Evolutionary conservation across 148 eudicot species (phyloP).

Genomic region (Heliamphora exappendiculata): DNA sequence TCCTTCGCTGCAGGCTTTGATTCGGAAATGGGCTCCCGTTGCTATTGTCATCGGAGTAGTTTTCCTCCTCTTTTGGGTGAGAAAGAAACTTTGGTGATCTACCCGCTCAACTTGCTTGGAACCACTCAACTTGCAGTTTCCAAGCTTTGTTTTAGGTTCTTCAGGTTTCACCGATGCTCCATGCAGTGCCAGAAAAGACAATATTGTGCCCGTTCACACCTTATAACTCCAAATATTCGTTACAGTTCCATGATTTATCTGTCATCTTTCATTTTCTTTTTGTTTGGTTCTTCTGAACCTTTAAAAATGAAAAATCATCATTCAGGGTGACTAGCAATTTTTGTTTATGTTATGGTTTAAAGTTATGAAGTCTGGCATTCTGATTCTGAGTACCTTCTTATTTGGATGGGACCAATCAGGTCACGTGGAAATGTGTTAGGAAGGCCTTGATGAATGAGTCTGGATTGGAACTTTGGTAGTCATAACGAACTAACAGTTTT

Average conservation of each 20-base stretch:
- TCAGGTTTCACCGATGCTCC: background rate
- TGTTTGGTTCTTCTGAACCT: too few species aligned
- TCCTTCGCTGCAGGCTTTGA: conserved; percentile 48
- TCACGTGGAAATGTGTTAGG: background rate
- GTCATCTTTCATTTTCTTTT: too few species aligned
- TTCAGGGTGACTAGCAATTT: background rate
- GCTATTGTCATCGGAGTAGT: conserved; percentile 91
- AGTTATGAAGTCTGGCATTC: background rate
- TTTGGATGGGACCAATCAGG: background rate
- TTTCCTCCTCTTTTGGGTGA: conserved; percentile 66
- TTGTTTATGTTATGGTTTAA: background rate
- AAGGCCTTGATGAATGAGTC: background rate
- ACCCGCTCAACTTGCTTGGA: background rate
- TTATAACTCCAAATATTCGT: too few species aligned
- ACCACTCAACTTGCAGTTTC: background rate
- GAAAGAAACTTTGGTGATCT: conserved; percentile 69
- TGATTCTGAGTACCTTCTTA: background rate
- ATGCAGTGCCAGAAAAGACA: conserved; percentile 3
- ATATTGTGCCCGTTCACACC: too few species aligned
- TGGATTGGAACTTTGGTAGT: background rate
- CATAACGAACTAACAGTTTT: background rate
- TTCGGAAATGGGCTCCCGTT: conserved; percentile 83
- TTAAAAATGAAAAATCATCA: too few species aligned
- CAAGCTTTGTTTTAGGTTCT: background rate
- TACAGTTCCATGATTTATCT: too few species aligned